Evolutionary conservation across 805 yeast species (phyloP).

Genomic region (Brettanomyces bruxellensis): DNA sequence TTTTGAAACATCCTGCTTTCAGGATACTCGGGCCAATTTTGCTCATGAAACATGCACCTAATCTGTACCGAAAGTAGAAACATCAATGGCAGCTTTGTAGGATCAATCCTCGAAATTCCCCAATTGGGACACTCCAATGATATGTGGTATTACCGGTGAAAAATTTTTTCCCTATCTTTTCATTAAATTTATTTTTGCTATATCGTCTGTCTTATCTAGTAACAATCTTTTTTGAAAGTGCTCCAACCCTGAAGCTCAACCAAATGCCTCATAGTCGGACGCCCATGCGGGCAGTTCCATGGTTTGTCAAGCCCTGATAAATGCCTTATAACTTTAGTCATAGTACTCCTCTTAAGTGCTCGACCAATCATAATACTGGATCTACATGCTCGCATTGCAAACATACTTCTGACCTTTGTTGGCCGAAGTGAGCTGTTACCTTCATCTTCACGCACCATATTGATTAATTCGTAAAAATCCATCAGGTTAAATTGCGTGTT

Average conservation of each 20-base stretch:
- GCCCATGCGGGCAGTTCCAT: constrained; percentile 96
- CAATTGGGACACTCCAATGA: not conserved
- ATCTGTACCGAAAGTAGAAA: too few species aligned
- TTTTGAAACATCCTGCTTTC: too few species aligned
- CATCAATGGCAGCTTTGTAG: too few species aligned
- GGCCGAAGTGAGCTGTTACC: constrained; percentile 44
- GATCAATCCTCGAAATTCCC: not conserved
- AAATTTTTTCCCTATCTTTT: too few species aligned
- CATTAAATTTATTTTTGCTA: not conserved
- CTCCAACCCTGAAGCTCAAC: constrained; percentile 47
- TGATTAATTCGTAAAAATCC: constrained; percentile 73
- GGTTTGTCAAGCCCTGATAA: constrained; percentile 76
- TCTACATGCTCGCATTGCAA: constrained; percentile 94
- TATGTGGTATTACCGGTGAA: too few species aligned
- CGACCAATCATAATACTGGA: constrained; percentile 91
- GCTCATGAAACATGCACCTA: too few species aligned
- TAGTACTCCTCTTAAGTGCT: constrained; percentile 45
- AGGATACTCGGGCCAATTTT: too few species aligned
- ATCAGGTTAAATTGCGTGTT: constrained; percentile 52
- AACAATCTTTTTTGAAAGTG: constrained; percentile 36
- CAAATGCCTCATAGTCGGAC: constrained; percentile 93
- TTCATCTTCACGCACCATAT: constrained; percentile 50
- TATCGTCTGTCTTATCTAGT: not conserved
- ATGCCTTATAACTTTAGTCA: constrained; percentile 61
- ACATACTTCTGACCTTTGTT: constrained; percentile 70